Base-by-base conservation (phyloP, 805 yeast genomes). In the Cyberlindnera sargentensis region DNA sequence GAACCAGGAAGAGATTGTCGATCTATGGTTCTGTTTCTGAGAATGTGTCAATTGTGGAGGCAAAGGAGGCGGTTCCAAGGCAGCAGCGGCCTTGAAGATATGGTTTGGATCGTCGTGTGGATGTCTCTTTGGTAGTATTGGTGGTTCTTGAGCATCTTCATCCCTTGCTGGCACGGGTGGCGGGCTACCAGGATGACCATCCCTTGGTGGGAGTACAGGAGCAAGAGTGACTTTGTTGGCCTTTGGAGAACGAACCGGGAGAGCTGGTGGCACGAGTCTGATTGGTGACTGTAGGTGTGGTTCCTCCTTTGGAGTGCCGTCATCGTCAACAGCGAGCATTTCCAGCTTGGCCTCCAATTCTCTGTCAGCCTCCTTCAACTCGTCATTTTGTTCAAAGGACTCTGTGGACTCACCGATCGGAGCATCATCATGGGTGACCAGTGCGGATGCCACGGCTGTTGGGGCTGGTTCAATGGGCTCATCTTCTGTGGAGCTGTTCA, bases 111-210 rank as follows among this genome's bases (percentile, higher is more conserved):
- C 40, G 29, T 27, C 32, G 11, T 28, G 9, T 4, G 23, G 20
- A 27, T 31, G 25, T 41, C 48, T 45, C 10, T 39, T 30, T 32
- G 48, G 48, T 4, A 38, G 41, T 15, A 15, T 15, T 6, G 32
- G 35, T 7, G 47, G 43, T 27, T 27, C 31, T 3, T 32, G 6
- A 11, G 30, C 36, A 5, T 10, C 5, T 9, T 37, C 34, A 24
- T 59, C 63, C 41, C 72, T 56, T 34, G 61, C 56, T 8, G 73
- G 74, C 10, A 69, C 47, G 5, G 61, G 56, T 2, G 71, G 72
- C 20, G 20, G 20, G 20, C 20, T 15, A 15, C 20, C 20, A 15
- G 20, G 20, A 15, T 15, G 20, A 15, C 36, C 30, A 24, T 31
- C 43, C 23, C 60, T 55, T 3, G 66, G 70, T 23, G 43, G 44